phyloP scores from a whole-genome alignment of 1,139 yeast species.

The Geotrichum fermentans region DNA sequence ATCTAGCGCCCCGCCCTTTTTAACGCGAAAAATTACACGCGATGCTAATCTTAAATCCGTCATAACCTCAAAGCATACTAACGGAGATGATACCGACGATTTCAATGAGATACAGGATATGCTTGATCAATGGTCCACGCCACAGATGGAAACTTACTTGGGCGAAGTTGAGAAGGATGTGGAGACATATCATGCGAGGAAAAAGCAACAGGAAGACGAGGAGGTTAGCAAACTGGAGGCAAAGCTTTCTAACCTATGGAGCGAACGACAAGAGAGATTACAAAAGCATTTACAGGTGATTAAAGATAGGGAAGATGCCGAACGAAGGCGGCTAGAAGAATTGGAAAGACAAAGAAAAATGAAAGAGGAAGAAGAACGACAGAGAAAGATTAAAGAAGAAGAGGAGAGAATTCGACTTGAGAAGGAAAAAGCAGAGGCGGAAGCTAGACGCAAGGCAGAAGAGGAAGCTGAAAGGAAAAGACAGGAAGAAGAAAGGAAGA shows the following conservation, averaged over 20 bases:
- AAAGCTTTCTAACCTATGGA: conserved; percentile 6
- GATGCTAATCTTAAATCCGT: background rate
- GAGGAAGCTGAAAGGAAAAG: conserved; percentile 16
- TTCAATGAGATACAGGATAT: conserved; percentile 5
- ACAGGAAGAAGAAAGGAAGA: conserved; percentile 22
- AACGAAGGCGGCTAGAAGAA: conserved; percentile 28
- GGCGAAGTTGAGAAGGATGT: conserved; percentile 7
- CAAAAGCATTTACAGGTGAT: conserved; percentile 25
- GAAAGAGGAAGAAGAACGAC: conserved; percentile 22
- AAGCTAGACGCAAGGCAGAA: conserved; percentile 22
- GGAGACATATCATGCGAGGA: conserved; percentile 2
- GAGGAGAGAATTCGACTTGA: conserved; percentile 23
- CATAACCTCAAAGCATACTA: background rate
- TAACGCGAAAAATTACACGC: conserved; percentile 4
- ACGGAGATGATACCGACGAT: conserved; percentile 4
- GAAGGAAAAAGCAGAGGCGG: conserved; percentile 24
- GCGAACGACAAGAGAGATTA: conserved; percentile 26
- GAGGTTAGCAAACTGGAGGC: conserved; percentile 10
- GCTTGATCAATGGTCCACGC: conserved; percentile 11
- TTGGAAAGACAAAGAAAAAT: conserved; percentile 15
- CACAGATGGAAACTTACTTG: conserved; percentile 5
- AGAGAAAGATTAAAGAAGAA: conserved; percentile 23
- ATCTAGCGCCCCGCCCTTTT: background rate
- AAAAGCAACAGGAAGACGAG: conserved; percentile 10
- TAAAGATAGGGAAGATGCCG: conserved; percentile 25